phyloP scores from a whole-genome alignment of 2,329 filamentous ascomycete species.

The Xenoacremonium recifei region DNA sequence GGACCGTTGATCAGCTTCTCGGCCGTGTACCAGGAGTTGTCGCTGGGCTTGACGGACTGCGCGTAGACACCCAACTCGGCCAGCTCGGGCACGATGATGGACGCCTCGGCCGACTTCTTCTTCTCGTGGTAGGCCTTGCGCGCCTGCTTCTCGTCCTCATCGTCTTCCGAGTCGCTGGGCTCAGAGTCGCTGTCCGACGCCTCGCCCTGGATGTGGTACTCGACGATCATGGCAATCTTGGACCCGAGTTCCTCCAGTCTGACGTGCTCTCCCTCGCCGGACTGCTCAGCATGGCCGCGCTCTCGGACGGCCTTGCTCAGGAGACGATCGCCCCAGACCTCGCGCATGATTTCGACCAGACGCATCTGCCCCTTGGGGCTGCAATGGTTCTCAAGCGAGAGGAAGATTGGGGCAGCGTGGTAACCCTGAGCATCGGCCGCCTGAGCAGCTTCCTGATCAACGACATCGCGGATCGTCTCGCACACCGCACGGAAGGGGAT shows the following conservation, averaged over 20 bases:
- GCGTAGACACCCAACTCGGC: conserved; percentile 67
- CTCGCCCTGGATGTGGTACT: conserved; percentile 60
- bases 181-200: conserved; percentile 36
- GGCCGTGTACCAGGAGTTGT: conserved; percentile 63
- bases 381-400: conserved; percentile 70
- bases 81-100: conserved; percentile 61
- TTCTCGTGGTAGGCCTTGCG: conserved; percentile 53
- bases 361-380: conserved; percentile 56
- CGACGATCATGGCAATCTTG: conserved; percentile 66
- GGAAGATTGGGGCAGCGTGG: conserved; percentile 56
- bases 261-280: conserved; percentile 51
- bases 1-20: conserved; percentile 52
- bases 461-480: conserved; percentile 61
- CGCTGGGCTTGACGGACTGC: conserved; percentile 65
- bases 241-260: conserved; percentile 57
- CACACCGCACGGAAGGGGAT: conserved; percentile 65
- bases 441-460: conserved; percentile 55
- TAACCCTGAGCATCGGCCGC: conserved; percentile 33
- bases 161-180: conserved; percentile 39
- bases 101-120: conserved; percentile 45
- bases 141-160: conserved; percentile 44
- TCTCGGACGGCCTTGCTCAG: conserved; percentile 56
- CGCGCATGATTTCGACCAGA: conserved; percentile 63
- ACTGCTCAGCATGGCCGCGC: conserved; percentile 55
- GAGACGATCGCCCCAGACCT: conserved; percentile 60